Evolutionary conservation across 768 basidiomycete species (phyloP), one percentile per base, ranked within the genome.

Genomic region (Pholiota microspora): DNA sequence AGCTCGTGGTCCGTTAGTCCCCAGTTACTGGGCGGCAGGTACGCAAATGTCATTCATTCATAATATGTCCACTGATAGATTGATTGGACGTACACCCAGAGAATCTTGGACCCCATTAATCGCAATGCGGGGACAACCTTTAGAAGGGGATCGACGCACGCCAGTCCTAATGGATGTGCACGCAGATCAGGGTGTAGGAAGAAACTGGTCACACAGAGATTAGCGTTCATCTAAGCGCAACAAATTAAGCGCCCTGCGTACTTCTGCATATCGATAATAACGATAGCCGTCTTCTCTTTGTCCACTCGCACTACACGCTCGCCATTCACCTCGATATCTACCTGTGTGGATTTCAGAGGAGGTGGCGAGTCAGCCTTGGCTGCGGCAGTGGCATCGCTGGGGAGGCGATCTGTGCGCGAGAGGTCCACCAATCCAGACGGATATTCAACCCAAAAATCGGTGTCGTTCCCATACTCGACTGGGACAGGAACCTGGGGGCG

Each of bases 191-290:
- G 81, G 62, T 88, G 84, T 28, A 88, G 72, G 66, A 88, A 86
- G 67, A 77, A 87, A 69, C 84, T 84, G 51, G 35, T 58, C 32
- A 12, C 2, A 27, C 45, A 23, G 28, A 27, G 23, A 18, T 44
- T 31, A 23, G 51, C 13, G 28, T 36, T 21, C 12, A 35, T 31
- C 27, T 18, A 27, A 6, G 18, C 23, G 32, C 5, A 31, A 31
- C 13, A 28, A 9, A 27, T 28, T 24, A 36, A 36, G 25, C 25
- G 15, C 28, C 21, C 10, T 2, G 58, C 75, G 55, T 62, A 86
- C 86, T 87, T 88, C 65, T 88, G 86, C 87, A 88, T 88, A 62
- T 87, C 86, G 48, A 87, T 77, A 16, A 88, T 73, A n/a, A 86
- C 79, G 51, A 82, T 67, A 8, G 85, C 86, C 15, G 76, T 79